Evolutionary conservation across 2,329 filamentous ascomycete genomes (phyloP).

Genomic region (Mollisiaceae sp.): DNA sequence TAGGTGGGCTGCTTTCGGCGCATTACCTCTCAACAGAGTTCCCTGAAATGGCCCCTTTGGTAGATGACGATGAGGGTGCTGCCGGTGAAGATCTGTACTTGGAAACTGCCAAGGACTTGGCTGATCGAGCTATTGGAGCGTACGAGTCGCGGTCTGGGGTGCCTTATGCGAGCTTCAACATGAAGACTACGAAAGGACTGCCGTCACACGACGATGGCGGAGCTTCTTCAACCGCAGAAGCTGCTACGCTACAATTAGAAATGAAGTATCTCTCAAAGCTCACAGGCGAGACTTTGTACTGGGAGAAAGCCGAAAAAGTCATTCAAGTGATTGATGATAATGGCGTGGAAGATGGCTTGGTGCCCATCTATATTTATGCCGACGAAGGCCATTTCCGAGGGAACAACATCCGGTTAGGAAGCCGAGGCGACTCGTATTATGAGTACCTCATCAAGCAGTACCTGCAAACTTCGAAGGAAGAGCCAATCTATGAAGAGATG

Average conservation of each 20-base stretch:
- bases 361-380: slow-evolving; percentile 90
- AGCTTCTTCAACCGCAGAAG: slow-evolving; percentile 92
- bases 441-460: slow-evolving; percentile 99
- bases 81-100: slow-evolving; percentile 90
- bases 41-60: slow-evolving; percentile 76
- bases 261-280: slow-evolving; percentile 97
- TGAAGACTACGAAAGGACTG: slow-evolving; percentile 77
- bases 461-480: slow-evolving; percentile 86
- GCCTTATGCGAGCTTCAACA: slow-evolving; percentile 88
- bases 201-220: slow-evolving; percentile 83
- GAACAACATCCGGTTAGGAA: slow-evolving; percentile 87
- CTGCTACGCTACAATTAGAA: slow-evolving; percentile 89
- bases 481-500: slow-evolving; percentile 86
- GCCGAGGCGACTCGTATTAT: slow-evolving; percentile 96
- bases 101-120: slow-evolving; percentile 93
- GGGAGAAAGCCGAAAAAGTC: slow-evolving; percentile 88
- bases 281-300: slow-evolving; percentile 90
- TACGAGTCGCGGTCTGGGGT: slow-evolving; percentile 88
- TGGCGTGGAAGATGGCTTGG: slow-evolving; percentile 76
- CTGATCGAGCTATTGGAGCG: slow-evolving; percentile 82
- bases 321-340: slow-evolving; percentile 91
- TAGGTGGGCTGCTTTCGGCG: slow-evolving; percentile 89
- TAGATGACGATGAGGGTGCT: slow-evolving; percentile 72
- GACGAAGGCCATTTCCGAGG: slow-evolving; percentile 79
- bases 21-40: slow-evolving; percentile 91